These are phyloP conservation scores for Boechera stricta DNA, from an alignment of 345 rosid genomes.

Conservation along the genomic window DNA sequence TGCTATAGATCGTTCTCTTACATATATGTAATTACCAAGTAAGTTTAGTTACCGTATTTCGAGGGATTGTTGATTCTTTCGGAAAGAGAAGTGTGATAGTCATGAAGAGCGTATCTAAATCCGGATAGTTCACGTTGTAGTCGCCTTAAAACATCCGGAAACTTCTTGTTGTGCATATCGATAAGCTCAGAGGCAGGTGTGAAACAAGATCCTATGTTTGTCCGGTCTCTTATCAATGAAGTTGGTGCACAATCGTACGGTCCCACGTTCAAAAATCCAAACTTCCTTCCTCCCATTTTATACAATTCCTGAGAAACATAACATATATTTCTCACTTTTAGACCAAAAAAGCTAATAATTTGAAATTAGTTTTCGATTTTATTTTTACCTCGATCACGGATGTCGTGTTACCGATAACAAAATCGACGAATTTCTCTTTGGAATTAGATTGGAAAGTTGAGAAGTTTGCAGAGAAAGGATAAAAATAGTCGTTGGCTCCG, in stretches of 20 bases:
- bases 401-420: slow-evolving; percentile 54
- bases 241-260: slow-evolving; percentile 43
- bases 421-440: slow-evolving; percentile 43
- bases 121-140: slow-evolving; percentile 42
- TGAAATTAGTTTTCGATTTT: background rate
- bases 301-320: slow-evolving; percentile 48
- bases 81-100: slow-evolving; percentile 33
- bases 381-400: slow-evolving; percentile 46
- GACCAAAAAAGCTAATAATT: background rate
- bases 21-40: background rate
- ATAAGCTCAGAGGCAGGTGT: slow-evolving; percentile 29
- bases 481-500: slow-evolving; percentile 49
- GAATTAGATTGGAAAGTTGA: slow-evolving; percentile 35
- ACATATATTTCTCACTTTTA: background rate
- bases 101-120: slow-evolving; percentile 47
- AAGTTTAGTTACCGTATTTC: slow-evolving; percentile 49
- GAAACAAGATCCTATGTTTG: slow-evolving; percentile 35
- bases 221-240: slow-evolving; percentile 8
- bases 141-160: slow-evolving; percentile 28
- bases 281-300: slow-evolving; percentile 58
- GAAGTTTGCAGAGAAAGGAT: slow-evolving; percentile 37
- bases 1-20: background rate
- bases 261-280: slow-evolving; percentile 49
- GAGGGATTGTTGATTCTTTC: slow-evolving; percentile 51
- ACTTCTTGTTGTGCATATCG: slow-evolving; percentile 44